Evolutionary conservation across 2,329 filamentous ascomycete species (phyloP), one percentile per base, ranked within the genome.

Genomic region (Paecilomyces fulvus): DNA sequence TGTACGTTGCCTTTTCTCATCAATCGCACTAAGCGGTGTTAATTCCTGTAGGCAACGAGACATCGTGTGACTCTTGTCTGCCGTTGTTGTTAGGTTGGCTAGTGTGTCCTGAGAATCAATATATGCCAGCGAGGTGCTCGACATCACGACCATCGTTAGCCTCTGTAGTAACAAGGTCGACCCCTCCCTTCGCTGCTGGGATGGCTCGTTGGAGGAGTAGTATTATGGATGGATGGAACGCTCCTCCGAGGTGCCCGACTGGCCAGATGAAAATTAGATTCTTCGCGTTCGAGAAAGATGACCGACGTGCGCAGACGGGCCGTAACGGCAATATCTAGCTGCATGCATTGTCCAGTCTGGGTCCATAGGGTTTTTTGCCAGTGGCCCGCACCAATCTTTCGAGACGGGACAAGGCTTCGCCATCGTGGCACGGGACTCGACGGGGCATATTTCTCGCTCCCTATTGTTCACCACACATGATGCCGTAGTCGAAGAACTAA

Each of bases 141-240:
- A 60, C 53, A 52, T 51, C 43, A 59, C 60, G 49, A 57, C 57
- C 54, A 59, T 56, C 50, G 56, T 58, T 60, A 60, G 52, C 59
- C 59, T 57, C 59, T 62, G 58, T 59, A 58, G 56, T 58, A 46
- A 54, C 51, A 57, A 54, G 37, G 48, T 54, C 49, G 53, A 57
- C 63, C 64, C 63, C 63, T 65, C 64, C 60, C 57, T 58, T 57
- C 49, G 49, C 48, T 59, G 53, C 55, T 25, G 54, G 51, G 20
- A 52, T 57, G 54, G 54, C 56, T 59, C 58, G 30, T 57, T 55
- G 57, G 62, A 60, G 60, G 60, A 53, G 33, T 23, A 30, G 31
- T 37, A 33, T 43, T 31, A 21, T 53, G 52, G 20, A 53, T 46
- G 30, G 52, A 53, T 28, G 20, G 25, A 31, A 49, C 48, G 20